Conservation (phyloP, 371 early-diverging fungal genomes). For the Haplosporangium sp. region DNA sequence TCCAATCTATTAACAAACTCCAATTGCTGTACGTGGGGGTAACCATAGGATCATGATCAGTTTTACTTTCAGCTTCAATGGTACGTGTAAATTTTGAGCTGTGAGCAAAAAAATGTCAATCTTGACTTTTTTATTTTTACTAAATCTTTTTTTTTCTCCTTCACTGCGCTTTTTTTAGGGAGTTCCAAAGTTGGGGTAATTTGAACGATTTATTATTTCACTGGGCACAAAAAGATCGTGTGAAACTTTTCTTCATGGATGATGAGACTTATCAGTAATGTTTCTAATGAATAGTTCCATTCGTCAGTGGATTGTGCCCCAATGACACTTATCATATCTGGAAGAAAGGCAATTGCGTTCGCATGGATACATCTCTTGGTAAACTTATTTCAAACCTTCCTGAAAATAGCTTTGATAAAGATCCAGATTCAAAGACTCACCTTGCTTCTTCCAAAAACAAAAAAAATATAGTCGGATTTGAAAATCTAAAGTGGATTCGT, state of each 20-base stretch:
- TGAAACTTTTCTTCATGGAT: too few relatives aligned
- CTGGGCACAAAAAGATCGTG: too few relatives aligned
- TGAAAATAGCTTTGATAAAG: too few relatives aligned
- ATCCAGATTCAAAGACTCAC: too few relatives aligned
- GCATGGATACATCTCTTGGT: constrained; percentile 56
- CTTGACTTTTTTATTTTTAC: not conserved
- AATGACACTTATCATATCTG: constrained; percentile 56
- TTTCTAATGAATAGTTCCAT: constrained; percentile 25
- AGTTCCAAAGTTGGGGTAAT: constrained; percentile 56
- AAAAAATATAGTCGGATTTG: constrained; percentile 37
- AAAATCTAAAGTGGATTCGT: constrained; percentile 52
- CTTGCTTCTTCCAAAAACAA: too few relatives aligned
- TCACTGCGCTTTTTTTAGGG: constrained; percentile 20
- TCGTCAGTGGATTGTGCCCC: constrained; percentile 55
- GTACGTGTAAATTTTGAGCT: constrained; percentile 15
- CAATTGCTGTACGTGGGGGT: not conserved
- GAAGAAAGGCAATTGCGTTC: constrained; percentile 54
- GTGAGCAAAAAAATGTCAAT: not conserved
- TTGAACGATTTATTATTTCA: not conserved
- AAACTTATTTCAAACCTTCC: not conserved
- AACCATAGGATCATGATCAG: constrained; percentile 48
- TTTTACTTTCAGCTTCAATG: constrained; percentile 55
- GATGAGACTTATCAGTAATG: too few relatives aligned
- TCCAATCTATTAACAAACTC: too few relatives aligned
- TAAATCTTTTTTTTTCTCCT: not conserved